phyloP scores from a whole-genome alignment of 805 yeast species.

The Wickerhamiella brachini region DNA sequence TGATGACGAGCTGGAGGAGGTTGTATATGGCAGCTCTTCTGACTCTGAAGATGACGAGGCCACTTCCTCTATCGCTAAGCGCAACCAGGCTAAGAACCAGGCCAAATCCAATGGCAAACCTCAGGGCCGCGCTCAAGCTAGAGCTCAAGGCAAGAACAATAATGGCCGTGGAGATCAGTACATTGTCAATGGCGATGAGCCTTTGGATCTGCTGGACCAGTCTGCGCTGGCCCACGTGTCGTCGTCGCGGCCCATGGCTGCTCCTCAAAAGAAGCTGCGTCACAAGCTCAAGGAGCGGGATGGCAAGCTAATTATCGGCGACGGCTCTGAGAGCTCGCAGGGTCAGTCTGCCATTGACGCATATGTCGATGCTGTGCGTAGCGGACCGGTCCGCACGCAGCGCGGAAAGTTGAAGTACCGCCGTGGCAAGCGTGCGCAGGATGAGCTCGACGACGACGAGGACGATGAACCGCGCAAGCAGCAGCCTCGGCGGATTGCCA shows the following conservation, averaged over 20 bases:
- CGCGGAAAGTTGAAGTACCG: conserved; percentile 80
- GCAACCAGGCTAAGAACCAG: not conserved
- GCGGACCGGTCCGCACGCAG: conserved; percentile 91
- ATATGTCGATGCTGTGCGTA: conserved; percentile 82
- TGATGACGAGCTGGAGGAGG: conserved; percentile 85
- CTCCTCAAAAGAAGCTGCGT: conserved; percentile 22
- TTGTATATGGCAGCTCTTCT: conserved; percentile 62
- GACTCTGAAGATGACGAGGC: conserved; percentile 36
- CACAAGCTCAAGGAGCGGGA: conserved; percentile 31
- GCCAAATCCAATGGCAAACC: not conserved
- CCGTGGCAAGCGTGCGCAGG: conserved; percentile 40
- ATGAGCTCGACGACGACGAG: conserved; percentile 41
- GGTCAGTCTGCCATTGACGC: conserved; percentile 61
- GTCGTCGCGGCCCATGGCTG: conserved; percentile 62
- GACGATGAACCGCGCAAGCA: conserved; percentile 25
- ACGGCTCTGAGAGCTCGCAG: conserved; percentile 22
- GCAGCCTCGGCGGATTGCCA: conserved; percentile 4
- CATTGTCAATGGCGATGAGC: conserved; percentile 58
- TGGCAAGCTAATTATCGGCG: conserved; percentile 60
- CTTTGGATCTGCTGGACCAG: conserved; percentile 79
- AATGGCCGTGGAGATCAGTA: conserved; percentile 34
- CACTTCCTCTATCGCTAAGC: not conserved
- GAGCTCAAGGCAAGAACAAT: conserved; percentile 10
- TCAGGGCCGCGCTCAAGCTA: not conserved
- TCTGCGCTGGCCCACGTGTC: conserved; percentile 78